A percentile compares a stretch with the other conserved stretches of the same genome.
phyloP scores from a whole-genome alignment of 176 grass and related monocot genomes.

The Secale cereale region DNA sequence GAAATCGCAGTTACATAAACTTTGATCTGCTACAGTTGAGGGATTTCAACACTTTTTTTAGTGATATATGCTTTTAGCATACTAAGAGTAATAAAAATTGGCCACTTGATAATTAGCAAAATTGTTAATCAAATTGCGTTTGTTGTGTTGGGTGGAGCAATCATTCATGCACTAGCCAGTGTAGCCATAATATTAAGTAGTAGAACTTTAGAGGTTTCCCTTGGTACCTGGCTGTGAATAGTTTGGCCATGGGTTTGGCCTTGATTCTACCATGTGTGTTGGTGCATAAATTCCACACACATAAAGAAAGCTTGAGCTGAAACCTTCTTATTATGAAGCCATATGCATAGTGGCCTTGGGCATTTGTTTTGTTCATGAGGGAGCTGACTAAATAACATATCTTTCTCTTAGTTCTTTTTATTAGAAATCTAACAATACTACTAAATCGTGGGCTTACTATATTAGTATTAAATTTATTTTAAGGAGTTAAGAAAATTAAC shows the following conservation, averaged over 20 bases:
- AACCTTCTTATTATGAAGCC: background rate
- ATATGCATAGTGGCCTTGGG: background rate
- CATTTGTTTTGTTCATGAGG: no score
- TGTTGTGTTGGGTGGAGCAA: background rate
- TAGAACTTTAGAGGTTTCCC: background rate
- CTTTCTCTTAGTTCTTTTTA: no score
- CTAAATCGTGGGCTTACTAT: no score
- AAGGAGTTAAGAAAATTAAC: no score
- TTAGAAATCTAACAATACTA: no score
- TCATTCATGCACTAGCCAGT: background rate
- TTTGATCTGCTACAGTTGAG: background rate
- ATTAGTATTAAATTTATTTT: no score
- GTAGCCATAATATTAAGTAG: background rate
- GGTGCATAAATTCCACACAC: background rate
- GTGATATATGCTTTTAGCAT: background rate
- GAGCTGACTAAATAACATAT: no score
- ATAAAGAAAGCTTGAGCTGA: background rate
- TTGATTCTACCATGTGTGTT: slow-evolving; percentile 33
- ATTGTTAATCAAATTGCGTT: background rate
- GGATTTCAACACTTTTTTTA: background rate
- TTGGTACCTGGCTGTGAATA: background rate
- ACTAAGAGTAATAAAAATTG: no score
- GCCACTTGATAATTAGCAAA: background rate
- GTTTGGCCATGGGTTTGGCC: background rate
- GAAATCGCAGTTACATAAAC: background rate